Conservation (phyloP, 495 filamentous ascomycete species). For the Pseudomonodictys pantanalensis region DNA sequence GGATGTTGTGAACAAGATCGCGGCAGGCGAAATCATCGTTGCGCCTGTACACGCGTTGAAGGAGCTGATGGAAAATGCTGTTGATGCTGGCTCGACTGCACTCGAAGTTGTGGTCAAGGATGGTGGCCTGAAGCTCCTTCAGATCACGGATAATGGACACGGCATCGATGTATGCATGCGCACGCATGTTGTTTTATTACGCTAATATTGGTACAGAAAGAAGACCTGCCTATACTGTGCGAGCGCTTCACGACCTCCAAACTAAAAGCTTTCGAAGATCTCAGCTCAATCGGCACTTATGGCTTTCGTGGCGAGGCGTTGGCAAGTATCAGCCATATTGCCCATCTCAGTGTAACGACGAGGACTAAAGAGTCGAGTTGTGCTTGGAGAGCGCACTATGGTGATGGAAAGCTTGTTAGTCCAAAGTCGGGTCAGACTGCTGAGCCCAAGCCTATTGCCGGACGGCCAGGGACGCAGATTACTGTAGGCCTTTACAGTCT, state of each 20-base stretch:
- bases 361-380: slow-evolving; percentile 85
- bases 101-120: slow-evolving; percentile 93
- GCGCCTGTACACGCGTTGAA: slow-evolving; percentile 96
- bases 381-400: slow-evolving; percentile 86
- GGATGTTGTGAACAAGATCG: slow-evolving; percentile 98
- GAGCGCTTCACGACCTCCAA: slow-evolving; percentile 98
- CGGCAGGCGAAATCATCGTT: slow-evolving; percentile 98
- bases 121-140: slow-evolving; percentile 91
- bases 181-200: neutral
- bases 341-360: slow-evolving; percentile 91
- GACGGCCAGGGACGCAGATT: slow-evolving; percentile 93
- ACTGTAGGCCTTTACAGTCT: slow-evolving; percentile 53
- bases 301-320: slow-evolving; percentile 96
- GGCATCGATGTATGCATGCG: slow-evolving; percentile 75
- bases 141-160: slow-evolving; percentile 97
- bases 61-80: slow-evolving; percentile 95
- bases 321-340: slow-evolving; percentile 98
- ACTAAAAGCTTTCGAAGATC: slow-evolving; percentile 89
- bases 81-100: slow-evolving; percentile 90
- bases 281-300: slow-evolving; percentile 88
- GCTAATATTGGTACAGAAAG: slow-evolving; percentile 41
- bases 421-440: slow-evolving; percentile 88
- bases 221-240: slow-evolving; percentile 90
- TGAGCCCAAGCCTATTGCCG: slow-evolving; percentile 85
- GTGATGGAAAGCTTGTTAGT: slow-evolving; percentile 76